Conservation (phyloP, 1,284 basidiomycete species). For the Cutaneotrichosporon spelunceum region DNA sequence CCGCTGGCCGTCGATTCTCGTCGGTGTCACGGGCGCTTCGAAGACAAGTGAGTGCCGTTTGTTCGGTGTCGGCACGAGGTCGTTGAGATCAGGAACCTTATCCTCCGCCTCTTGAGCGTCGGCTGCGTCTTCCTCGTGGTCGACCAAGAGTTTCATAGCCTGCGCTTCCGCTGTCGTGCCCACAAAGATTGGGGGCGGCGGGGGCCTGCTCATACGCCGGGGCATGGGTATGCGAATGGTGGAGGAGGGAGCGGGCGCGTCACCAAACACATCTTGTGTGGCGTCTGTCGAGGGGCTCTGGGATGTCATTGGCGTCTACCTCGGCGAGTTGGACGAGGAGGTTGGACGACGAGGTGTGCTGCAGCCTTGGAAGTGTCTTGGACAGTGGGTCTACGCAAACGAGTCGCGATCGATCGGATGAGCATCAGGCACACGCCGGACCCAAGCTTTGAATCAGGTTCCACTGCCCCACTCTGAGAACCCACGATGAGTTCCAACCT, state of each 20-base stretch:
- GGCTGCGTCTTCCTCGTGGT: background rate
- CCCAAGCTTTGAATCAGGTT: background rate
- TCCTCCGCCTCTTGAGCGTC: slow-evolving; percentile 5
- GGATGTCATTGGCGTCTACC: background rate
- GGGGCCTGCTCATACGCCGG: slow-evolving; percentile 4
- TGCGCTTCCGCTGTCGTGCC: slow-evolving; percentile 10
- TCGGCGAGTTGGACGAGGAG: background rate
- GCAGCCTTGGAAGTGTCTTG: background rate
- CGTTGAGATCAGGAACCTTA: slow-evolving; percentile 9
- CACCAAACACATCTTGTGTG: background rate
- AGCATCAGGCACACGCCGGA: background rate
- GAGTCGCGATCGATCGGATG: background rate
- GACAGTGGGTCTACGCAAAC: background rate
- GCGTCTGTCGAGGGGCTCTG: background rate
- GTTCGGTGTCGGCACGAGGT: slow-evolving; percentile 1
- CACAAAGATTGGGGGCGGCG: slow-evolving; percentile 14
- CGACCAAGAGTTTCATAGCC: background rate
- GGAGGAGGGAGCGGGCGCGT: background rate
- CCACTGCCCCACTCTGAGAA: background rate
- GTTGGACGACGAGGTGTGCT: too few species aligned
- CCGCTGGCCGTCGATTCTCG: background rate
- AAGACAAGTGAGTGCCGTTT: slow-evolving; percentile 3
- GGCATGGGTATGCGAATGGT: slow-evolving; percentile 7
- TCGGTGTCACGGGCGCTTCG: slow-evolving; percentile 9
- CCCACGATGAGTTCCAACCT: too few species aligned